Base-by-base conservation (phyloP, 2,329 filamentous ascomycete genomes). In the Neonectria punicea region DNA sequence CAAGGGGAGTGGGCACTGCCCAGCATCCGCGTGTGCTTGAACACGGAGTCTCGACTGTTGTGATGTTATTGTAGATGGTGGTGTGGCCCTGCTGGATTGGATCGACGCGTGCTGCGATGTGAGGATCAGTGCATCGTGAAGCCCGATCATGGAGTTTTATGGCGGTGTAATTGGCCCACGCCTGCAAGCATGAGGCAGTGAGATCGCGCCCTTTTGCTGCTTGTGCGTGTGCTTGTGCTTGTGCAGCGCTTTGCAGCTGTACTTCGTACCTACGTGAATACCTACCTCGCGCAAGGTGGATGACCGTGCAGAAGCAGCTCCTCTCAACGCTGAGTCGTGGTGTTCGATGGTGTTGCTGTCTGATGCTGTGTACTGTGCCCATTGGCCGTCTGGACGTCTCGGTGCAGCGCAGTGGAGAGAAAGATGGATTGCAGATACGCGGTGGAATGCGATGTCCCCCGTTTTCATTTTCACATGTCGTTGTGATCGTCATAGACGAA, bases 51-150 rank as follows among this genome's bases (percentile, higher is more conserved):
- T 56, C 47, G 28, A 22, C 16, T 62, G 59, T 62, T 53, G 58
- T 58, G 53, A 51, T 63, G 47, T 58, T 63, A 53, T 63, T 63
- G 60, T 58, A 46, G 20, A 47, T 30, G n/a, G 43, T 28, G 28
- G 53, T 58, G 60, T 63, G 60, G 53, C 47, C 56, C 20, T 41
- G 18, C 41, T 53, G 46, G 28, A 63, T 58, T 63, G 53, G 60
- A 58, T n/a, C 30, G 53, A 57, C 53, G 46, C 47, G 60, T 50
- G 44, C 39, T 58, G 60, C 60, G 41, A 58, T 20, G 60, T 22
- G 13, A 41, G 14, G 22, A 49, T 18, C 20, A 50, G 44, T 58
- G 61, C 61, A 54, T 58, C 54, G 41, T 53, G 49, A 34, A 57
- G 53, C 34, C 59, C 51, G 53, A 62, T 25, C n/a, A 36, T 53